These are phyloP conservation scores for Elongisporangium anandrum DNA, from an alignment of 352 stramenopile genomes.

Conservation along the genomic window DNA sequence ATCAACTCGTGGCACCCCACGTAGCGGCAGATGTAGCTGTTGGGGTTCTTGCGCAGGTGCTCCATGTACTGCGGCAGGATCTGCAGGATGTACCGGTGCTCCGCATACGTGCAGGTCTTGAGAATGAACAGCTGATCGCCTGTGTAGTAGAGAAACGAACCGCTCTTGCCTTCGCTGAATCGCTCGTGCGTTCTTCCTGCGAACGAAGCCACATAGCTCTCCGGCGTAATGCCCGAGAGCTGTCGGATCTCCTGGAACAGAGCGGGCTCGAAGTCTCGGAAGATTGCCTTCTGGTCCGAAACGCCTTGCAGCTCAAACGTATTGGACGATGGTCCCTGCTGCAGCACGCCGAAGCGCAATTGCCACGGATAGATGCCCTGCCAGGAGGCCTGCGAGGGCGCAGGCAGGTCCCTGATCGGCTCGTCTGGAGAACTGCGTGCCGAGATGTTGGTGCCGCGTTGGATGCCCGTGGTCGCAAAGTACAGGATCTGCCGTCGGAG, in stretches of 20 bases:
- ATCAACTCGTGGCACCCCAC: conserved; percentile 86
- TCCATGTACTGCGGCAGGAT: conserved; percentile 87
- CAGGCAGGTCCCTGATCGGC: conserved; percentile 13
- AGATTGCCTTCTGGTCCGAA: conserved; percentile 66
- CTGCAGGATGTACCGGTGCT: conserved; percentile 81
- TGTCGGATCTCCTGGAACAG: conserved; percentile 78
- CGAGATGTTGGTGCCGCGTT: conserved; percentile 29
- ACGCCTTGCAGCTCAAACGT: conserved; percentile 69
- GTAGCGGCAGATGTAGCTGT: conserved; percentile 86
- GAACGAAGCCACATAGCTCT: conserved; percentile 78
- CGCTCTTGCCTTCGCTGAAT: conserved; percentile 89
- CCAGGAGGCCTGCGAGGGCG: conserved; percentile 41
- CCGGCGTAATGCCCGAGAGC: conserved; percentile 73
- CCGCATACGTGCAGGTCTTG: conserved; percentile 82
- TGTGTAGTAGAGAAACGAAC: conserved; percentile 88
- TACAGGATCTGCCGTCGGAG: conserved; percentile 79
- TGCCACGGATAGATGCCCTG: conserved; percentile 62
- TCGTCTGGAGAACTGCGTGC: conserved; percentile 12
- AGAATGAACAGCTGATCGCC: conserved; percentile 87
- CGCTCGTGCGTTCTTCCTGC: conserved; percentile 72
- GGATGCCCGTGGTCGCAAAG: conserved; percentile 78
- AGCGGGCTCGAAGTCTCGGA: conserved; percentile 80
- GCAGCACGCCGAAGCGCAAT: conserved; percentile 34
- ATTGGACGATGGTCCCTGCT: conserved; percentile 44
- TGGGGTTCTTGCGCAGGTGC: conserved; percentile 74